These are phyloP conservation scores for Hymenoscyphus infarciens DNA, from an alignment of 2,329 filamentous ascomycete genomes.

Conservation along the genomic window DNA sequence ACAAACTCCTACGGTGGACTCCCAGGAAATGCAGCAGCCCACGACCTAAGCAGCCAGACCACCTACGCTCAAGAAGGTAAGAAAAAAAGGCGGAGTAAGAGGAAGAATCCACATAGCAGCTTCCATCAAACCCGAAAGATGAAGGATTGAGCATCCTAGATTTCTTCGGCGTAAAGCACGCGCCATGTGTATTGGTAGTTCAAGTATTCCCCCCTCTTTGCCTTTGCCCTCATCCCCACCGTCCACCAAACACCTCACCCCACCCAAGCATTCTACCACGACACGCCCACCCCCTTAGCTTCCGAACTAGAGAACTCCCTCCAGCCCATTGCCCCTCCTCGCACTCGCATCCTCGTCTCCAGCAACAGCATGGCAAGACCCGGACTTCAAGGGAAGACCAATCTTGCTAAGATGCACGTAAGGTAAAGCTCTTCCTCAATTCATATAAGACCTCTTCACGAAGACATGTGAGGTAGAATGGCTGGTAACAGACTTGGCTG, in stretches of 20 bases:
- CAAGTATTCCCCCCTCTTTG: not conserved
- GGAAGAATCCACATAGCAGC: not conserved
- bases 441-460: not conserved
- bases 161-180: not conserved
- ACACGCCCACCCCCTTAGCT: not conserved
- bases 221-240: not conserved
- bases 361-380: not conserved
- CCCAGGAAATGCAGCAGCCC: not conserved
- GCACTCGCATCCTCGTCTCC: not conserved
- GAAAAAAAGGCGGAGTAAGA: not conserved
- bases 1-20: not conserved
- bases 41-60: not conserved
- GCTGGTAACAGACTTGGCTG: not conserved
- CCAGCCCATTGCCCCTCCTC: no score
- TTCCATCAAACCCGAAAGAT: not conserved
- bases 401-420: not conserved
- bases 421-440: not conserved
- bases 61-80: not conserved
- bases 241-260: not conserved
- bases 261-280: not conserved
- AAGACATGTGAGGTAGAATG: slow-evolving; percentile 1
- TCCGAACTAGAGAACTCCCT: not conserved
- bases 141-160: not conserved
- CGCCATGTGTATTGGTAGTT: not conserved
- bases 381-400: not conserved